Percentiles rank a stretch among this genome's conserved stretches.
Conservation (phyloP, 78 protist species). For the Guillardia theta region DNA sequence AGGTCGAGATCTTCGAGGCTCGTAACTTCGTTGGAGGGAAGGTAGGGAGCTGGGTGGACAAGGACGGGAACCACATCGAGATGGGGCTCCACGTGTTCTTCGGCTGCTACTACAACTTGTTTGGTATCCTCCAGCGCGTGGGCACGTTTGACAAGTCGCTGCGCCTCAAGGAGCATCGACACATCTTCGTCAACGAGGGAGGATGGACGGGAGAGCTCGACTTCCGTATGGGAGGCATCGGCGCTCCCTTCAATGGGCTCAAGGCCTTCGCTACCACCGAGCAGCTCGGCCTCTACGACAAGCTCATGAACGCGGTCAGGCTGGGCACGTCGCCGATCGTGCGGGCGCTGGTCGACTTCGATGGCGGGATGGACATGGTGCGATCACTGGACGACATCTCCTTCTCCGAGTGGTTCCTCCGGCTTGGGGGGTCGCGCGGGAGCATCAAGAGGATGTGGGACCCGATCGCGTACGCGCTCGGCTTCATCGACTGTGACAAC, state of each 20-base stretch:
- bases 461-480: constrained; percentile 57
- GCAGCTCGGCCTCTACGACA: constrained; percentile 36
- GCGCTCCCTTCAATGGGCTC: constrained; percentile 39
- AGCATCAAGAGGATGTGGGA: constrained; percentile 48
- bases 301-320: constrained; percentile 34
- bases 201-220: constrained; percentile 45
- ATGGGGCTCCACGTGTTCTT: constrained; percentile 60
- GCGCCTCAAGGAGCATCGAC: constrained; percentile 47
- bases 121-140: constrained; percentile 31
- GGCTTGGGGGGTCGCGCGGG: constrained; percentile 25
- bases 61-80: constrained; percentile 57
- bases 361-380: constrained; percentile 47
- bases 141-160: neutral
- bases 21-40: constrained; percentile 50
- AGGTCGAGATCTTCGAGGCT: constrained; percentile 46
- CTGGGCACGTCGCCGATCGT: constrained; percentile 45
- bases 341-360: constrained; percentile 47
- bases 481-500: constrained; percentile 53
- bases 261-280: constrained; percentile 27
- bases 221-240: constrained; percentile 45
- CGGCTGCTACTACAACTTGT: constrained; percentile 58
- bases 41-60: constrained; percentile 40
- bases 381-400: constrained; percentile 51
- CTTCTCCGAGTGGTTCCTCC: constrained; percentile 5
- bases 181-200: constrained; percentile 45